phyloP scores from a whole-genome alignment of 1,284 basidiomycete genomes.

The Peniophora sp. region DNA sequence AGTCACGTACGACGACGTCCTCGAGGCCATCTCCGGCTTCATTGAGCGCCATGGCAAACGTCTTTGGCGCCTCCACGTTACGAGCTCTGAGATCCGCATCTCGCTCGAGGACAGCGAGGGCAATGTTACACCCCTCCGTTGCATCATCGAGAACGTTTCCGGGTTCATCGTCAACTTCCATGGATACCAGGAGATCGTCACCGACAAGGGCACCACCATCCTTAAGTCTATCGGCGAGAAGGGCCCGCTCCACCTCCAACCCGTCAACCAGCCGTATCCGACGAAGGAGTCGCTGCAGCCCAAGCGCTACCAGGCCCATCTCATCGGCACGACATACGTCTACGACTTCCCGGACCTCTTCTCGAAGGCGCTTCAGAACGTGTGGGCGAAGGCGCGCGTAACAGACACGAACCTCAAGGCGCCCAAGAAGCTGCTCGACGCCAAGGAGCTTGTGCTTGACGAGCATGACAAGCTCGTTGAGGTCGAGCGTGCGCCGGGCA shows the following conservation, averaged over 20 bases:
- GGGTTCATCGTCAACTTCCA: conserved; percentile 99
- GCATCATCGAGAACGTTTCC: conserved; percentile 97
- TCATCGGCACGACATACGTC: conserved; percentile 96
- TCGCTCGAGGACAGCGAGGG: conserved; percentile 90
- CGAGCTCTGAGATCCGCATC: conserved; percentile 95
- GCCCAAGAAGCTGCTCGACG: conserved; percentile 76
- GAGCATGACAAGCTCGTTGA: conserved; percentile 88
- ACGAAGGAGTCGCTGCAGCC: conserved; percentile 99
- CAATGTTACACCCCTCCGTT: conserved; percentile 91
- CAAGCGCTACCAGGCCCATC: conserved; percentile 98
- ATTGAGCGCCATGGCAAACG: conserved; percentile 98
- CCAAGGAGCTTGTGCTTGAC: conserved; percentile 89
- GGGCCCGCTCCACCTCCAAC: conserved; percentile 89
- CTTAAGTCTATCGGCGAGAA: conserved; percentile 95
- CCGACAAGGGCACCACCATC: conserved; percentile 90
- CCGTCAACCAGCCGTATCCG: conserved; percentile 87
- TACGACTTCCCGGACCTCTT: conserved; percentile 99
- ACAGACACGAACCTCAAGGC: conserved; percentile 60
- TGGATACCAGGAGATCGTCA: conserved; percentile 97
- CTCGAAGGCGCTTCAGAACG: conserved; percentile 91
- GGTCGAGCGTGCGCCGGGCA: conserved; percentile 87
- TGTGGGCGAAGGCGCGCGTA: conserved; percentile 76
- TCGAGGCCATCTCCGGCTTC: conserved; percentile 94
- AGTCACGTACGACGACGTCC: conserved; percentile 93
- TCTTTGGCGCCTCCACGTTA: conserved; percentile 96